These are phyloP conservation scores for Hamigera avellanea DNA, from an alignment of 495 filamentous ascomycete species.

Conservation along the genomic window DNA sequence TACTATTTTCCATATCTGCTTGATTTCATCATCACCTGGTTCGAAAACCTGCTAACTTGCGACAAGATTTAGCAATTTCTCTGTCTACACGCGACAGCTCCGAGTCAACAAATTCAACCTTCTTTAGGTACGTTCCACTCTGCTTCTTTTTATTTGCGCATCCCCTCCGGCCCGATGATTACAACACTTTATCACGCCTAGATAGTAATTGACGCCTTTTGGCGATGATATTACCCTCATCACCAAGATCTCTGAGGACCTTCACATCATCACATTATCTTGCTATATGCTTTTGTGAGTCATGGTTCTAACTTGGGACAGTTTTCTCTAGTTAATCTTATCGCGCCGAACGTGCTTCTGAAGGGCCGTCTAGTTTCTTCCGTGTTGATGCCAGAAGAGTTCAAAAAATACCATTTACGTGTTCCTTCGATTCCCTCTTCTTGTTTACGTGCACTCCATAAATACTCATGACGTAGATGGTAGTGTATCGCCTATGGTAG, in stretches of 20 bases:
- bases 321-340: conserved; percentile 1
- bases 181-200: conserved; percentile 59
- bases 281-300: too few species aligned
- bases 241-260: conserved; percentile 84
- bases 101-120: background rate
- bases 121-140: conserved; percentile 10
- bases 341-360: too few species aligned
- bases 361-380: too few species aligned
- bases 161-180: conserved; percentile 50
- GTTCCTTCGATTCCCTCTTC: too few species aligned
- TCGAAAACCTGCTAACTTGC: conserved; percentile 20
- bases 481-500: too few species aligned
- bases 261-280: conserved; percentile 4
- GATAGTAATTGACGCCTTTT: conserved; percentile 73
- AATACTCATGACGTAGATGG: too few species aligned
- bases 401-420: too few species aligned
- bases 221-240: conserved; percentile 50
- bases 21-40: conserved; percentile 6
- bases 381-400: too few species aligned
- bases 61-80: background rate
- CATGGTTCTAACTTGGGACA: background rate
- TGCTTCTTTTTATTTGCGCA: too few species aligned
- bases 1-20: conserved; percentile 8
- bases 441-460: too few species aligned
- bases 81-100: background rate